phyloP scores from a whole-genome alignment of 106 monocot species.

The Dioscorea alata region DNA sequence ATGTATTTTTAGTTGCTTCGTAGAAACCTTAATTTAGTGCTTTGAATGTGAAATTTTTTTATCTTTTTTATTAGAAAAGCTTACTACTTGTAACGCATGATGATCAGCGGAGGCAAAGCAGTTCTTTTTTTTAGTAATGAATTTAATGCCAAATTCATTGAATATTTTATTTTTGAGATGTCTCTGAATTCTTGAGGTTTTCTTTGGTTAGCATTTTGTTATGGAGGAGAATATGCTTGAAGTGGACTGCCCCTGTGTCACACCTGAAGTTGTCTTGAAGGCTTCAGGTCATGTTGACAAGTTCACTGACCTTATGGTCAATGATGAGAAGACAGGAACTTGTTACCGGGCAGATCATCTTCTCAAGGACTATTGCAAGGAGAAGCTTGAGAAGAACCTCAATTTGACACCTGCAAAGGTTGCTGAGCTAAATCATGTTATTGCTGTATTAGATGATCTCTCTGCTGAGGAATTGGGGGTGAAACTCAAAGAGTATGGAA shows the following conservation, averaged over 20 bases:
- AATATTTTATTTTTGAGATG: too few species aligned
- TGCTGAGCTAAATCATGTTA: slow-evolving; percentile 61
- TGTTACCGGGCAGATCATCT: slow-evolving; percentile 96
- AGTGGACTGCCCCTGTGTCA: slow-evolving; percentile 90
- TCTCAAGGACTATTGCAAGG: slow-evolving; percentile 90
- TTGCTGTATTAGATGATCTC: slow-evolving; percentile 75
- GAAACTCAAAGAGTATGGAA: slow-evolving; percentile 84
- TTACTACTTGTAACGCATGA: too few species aligned
- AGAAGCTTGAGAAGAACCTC: slow-evolving; percentile 87
- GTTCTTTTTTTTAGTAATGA: too few species aligned
- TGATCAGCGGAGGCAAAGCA: too few species aligned
- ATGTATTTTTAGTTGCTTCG: too few species aligned
- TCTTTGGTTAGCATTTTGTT: slow-evolving; percentile 72
- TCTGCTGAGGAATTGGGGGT: slow-evolving; percentile 68
- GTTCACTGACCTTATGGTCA: slow-evolving; percentile 97
- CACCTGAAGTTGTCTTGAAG: slow-evolving; percentile 81
- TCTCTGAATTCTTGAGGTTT: too few species aligned
- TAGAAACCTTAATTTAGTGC: too few species aligned
- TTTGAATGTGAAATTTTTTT: too few species aligned
- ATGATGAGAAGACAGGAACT: slow-evolving; percentile 86
- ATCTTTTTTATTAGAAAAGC: too few species aligned
- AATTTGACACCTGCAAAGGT: slow-evolving; percentile 53
- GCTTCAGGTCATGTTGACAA: slow-evolving; percentile 97
- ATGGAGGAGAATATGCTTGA: slow-evolving; percentile 96
- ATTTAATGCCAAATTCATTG: too few species aligned